Evolutionary conservation across 1,284 basidiomycete genomes (phyloP), one percentile per base, ranked within the genome.

Genomic region (Sanghuangporus weigelae): DNA sequence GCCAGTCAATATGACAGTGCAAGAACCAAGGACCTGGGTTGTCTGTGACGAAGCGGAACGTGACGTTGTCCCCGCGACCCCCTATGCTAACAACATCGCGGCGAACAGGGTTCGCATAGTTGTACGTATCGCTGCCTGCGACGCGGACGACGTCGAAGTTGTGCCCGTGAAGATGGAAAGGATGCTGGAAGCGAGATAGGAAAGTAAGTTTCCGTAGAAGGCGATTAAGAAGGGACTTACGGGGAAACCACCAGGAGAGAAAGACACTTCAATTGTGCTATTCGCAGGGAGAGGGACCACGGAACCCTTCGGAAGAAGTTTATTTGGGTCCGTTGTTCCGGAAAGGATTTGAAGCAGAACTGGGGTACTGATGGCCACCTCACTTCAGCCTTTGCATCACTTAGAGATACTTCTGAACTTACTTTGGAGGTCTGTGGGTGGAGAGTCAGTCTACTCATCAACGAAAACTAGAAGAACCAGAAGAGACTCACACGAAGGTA

Each of bases 11-110:
- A 58, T 72, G 70, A 60, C 78, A 79, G 65, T 80, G 78, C 69
- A 80, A 75, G 51, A 78, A 76, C 77, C 77, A 79, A 16, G 80
- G 70, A n/a, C 79, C 79, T 12, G 75, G 69, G 55, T 76, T 75
- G 59, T 77, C 72, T 7, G 77, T 76, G 23, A 67, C 67, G 68
- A 80, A 81, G 2, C 79, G 74, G 58, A 75, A 67, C 1, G 70
- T 72, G 4, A 71, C 71, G 53, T 70, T 69, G 40, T 70, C 70
- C 10, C 65, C 66, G 1, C 57, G 60, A 19, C 35, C 53, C n/a
- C 72, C 73, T 44, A 71, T 70, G 54, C 55, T 67, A 11, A 71
- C 68, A 38, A 77, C 75, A 62, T 78, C 77, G 58, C 76, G 74
- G 71, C 71, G 35, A 72, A 62, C 48, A 55, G 71, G 74, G 61